Conservation (phyloP, 139 green algal species). For the Coelastrella sp. region DNA sequence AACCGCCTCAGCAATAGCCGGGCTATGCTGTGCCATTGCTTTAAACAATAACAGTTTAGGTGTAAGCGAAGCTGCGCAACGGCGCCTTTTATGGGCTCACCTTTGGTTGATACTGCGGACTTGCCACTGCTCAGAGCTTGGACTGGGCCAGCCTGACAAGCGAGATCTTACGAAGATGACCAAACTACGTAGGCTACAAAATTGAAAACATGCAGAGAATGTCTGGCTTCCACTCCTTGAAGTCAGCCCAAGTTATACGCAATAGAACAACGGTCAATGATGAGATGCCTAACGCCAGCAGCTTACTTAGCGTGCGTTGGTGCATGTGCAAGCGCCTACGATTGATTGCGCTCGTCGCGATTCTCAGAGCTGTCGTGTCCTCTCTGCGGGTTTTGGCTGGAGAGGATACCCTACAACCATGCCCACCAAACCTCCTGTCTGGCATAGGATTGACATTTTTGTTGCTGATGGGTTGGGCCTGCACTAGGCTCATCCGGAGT, state of each 20-base stretch:
- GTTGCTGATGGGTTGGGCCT: too few relatives aligned
- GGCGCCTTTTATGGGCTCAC: background rate
- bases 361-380: background rate
- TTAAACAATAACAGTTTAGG: background rate
- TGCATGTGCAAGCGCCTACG: background rate
- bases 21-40: background rate
- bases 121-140: background rate
- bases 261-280: conserved; percentile 7
- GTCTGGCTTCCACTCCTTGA: background rate
- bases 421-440: too few relatives aligned
- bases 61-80: background rate
- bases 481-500: too few relatives aligned
- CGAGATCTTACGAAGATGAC: background rate
- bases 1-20: background rate
- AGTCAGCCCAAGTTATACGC: background rate
- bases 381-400: background rate
- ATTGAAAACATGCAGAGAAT: background rate
- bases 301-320: background rate
- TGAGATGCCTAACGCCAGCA: conserved; percentile 10
- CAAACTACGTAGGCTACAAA: background rate
- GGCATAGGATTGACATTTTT: too few relatives aligned
- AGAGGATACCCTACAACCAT: too few relatives aligned
- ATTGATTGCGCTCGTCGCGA: background rate
- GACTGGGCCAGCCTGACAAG: background rate
- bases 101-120: conserved; percentile 1